These are phyloP conservation scores for Sporothrix euskadiensis DNA, from an alignment of 2,329 filamentous ascomycete genomes.

Conservation along the genomic window DNA sequence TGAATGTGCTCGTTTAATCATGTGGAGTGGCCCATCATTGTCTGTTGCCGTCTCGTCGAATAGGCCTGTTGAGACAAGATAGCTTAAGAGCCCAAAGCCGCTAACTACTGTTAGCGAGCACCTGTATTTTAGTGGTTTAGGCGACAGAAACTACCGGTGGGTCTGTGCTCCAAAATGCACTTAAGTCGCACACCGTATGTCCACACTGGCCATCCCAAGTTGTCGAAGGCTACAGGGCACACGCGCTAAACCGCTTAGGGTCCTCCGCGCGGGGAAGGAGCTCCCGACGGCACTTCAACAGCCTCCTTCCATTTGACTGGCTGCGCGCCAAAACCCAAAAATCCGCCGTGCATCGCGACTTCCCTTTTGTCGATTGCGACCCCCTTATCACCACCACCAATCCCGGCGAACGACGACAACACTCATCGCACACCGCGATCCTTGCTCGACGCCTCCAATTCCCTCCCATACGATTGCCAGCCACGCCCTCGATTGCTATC, in stretches of 20 bases:
- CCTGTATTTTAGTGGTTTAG: background rate
- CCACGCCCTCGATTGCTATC: background rate
- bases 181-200: background rate
- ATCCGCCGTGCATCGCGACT: background rate
- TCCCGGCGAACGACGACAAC: background rate
- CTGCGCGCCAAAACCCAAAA: slow-evolving; percentile 4
- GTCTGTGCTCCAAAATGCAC: background rate
- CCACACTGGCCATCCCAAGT: background rate
- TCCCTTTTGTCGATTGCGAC: background rate
- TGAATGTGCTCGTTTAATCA: background rate
- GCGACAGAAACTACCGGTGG: slow-evolving; percentile 9
- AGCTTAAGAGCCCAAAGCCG: background rate
- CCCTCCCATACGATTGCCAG: background rate
- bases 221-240: background rate
- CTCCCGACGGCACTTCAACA: background rate
- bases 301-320: background rate
- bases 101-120: background rate
- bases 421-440: background rate
- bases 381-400: background rate
- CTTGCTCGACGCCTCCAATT: background rate
- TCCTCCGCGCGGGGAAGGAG: background rate
- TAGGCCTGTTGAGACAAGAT: background rate
- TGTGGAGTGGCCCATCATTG: background rate
- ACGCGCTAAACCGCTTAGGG: slow-evolving; percentile 10
- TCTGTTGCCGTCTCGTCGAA: background rate